Base-by-base conservation (phyloP, 768 basidiomycete species). In the Mycena rosella region DNA sequence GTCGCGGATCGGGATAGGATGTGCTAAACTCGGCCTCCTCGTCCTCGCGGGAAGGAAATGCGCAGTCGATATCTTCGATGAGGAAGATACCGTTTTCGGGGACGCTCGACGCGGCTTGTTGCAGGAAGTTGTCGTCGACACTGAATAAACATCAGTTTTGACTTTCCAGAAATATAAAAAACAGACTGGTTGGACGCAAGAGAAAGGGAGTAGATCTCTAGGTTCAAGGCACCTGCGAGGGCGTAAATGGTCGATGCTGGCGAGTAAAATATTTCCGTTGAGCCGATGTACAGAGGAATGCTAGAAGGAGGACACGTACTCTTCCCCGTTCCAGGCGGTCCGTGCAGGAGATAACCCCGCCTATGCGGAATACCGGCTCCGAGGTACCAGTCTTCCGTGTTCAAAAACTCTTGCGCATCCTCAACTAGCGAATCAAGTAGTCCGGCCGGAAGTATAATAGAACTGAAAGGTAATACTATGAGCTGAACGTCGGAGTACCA, bases 151-250 rank as follows among this genome's bases (percentile, higher is more conserved):
- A n/a, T n/a, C n/a, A n/a, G n/a, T n/a, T n/a, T n/a, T n/a, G n/a
- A n/a, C n/a, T n/a, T n/a, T n/a, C n/a, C n/a, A n/a, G n/a, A n/a
- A n/a, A n/a, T n/a, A n/a, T 2, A 60, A 24, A 27, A 26, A 44
- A n/a, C n/a, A n/a, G 5, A 45, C 22, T 40, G 9, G 17, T 40
- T 40, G 10, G 86, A 82, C 0, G 86, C 81, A 0, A 89, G 77
- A 0, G 87, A 87, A 17, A 90, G 72, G 1, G 86, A 80, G 73
- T 94, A 96, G 60, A 97, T 95, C 77, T 96, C 94, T n/a, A 97
- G 84, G 6, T 89, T 88, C 13, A 96, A 82, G 75, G 93, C 93
- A 8, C 86, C 85, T 8, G 85, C 84, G 27, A 88, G 76, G 15
- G 86, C 86, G 61, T 88, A 87, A 17, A 88, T 87, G 0, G 86